A percentile compares a stretch with the other conserved stretches of the same genome.
phyloP scores from a whole-genome alignment of 352 stramenopile species.

The Phytophthora uliginosa region DNA sequence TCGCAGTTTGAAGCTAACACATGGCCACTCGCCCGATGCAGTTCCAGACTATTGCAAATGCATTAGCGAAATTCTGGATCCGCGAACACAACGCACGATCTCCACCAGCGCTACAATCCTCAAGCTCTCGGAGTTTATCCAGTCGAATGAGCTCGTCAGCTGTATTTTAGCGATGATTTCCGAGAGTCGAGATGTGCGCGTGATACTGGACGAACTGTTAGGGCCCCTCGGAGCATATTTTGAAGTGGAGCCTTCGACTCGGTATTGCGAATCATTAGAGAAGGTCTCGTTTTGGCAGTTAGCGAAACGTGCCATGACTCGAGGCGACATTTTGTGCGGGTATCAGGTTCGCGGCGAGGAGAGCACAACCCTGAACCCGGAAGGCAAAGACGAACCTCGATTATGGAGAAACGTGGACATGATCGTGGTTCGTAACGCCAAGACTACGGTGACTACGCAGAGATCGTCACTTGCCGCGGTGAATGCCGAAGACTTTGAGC shows the following conservation, averaged over 20 bases:
- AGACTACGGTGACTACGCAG: constrained; percentile 25
- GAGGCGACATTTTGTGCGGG: constrained; percentile 80
- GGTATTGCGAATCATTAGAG: constrained; percentile 68
- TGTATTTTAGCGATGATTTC: constrained; percentile 91
- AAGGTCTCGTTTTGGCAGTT: constrained; percentile 86
- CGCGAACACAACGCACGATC: constrained; percentile 87
- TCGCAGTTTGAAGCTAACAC: not conserved
- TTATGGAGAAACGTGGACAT: constrained; percentile 72
- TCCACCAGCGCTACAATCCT: constrained; percentile 78
- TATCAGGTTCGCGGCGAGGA: constrained; percentile 68
- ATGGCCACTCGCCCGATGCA: not conserved
- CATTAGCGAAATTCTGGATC: constrained; percentile 91
- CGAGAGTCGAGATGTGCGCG: constrained; percentile 86
- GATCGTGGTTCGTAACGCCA: constrained; percentile 68
- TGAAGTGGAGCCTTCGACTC: constrained; percentile 67
- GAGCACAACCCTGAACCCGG: constrained; percentile 81
- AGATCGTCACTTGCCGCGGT: constrained; percentile 24
- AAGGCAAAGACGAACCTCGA: constrained; percentile 53
- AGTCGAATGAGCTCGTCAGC: constrained; percentile 91
- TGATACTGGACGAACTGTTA: constrained; percentile 84
- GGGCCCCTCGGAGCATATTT: constrained; percentile 77
- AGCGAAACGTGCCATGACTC: constrained; percentile 60
- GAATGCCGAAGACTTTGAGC: constrained; percentile 60
- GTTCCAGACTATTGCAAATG: constrained; percentile 63
- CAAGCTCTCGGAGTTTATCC: constrained; percentile 88